Conservation (phyloP, 306 rosid species). For the Cyamopsis tetragonoloba region DNA sequence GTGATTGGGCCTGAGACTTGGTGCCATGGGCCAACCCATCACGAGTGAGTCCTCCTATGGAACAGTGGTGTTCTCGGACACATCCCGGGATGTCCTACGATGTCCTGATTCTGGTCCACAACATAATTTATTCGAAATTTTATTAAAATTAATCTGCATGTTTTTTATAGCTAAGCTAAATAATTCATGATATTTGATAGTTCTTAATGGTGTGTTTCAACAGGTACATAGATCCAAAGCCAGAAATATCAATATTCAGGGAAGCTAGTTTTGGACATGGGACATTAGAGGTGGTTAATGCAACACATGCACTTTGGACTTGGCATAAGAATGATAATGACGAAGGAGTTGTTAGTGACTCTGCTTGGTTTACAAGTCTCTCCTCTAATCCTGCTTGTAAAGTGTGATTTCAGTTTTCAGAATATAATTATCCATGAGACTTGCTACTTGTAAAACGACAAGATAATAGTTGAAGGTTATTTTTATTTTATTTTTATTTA, state of each 20-base stretch:
- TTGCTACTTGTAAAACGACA: neutral
- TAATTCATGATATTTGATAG: neutral
- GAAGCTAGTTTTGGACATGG: constrained; percentile 94
- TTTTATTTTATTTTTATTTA: too few relatives aligned
- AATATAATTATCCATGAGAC: too few relatives aligned
- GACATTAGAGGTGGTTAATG: constrained; percentile 50
- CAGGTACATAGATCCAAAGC: constrained; percentile 58
- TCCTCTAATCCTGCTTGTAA: constrained; percentile 50
- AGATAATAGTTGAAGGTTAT: neutral
- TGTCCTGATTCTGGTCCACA: too few relatives aligned
- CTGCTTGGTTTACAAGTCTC: constrained; percentile 49
- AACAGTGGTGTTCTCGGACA: too few relatives aligned
- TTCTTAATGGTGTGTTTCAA: neutral
- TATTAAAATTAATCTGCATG: neutral
- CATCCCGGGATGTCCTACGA: too few relatives aligned
- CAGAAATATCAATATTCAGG: constrained; percentile 60
- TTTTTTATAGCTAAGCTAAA: too few relatives aligned
- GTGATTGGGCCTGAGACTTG: too few relatives aligned
- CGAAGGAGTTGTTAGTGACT: constrained; percentile 40
- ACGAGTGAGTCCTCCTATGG: too few relatives aligned
- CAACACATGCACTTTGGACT: constrained; percentile 64
- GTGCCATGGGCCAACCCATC: too few relatives aligned
- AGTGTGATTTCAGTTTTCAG: constrained; percentile 6
- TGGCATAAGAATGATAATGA: constrained; percentile 74
- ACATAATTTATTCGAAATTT: too few relatives aligned